phyloP scores from a whole-genome alignment of 148 eudicot species.

The Heliosperma pusillum region DNA sequence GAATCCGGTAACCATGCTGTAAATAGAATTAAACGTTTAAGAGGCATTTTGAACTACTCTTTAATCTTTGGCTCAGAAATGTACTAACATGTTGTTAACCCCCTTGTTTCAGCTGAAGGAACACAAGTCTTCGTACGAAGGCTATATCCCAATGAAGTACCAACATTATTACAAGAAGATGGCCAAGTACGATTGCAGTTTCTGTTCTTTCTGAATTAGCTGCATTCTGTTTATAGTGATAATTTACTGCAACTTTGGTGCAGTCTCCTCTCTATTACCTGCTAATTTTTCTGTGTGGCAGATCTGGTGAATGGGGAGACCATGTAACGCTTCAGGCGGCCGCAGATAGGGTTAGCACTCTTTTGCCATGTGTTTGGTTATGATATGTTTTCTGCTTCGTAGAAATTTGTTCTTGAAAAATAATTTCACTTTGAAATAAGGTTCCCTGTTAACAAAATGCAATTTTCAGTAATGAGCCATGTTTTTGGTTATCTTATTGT shows the following conservation, averaged over 20 bases:
- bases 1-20: too few species aligned
- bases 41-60: not conserved
- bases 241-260: not conserved
- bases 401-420: not conserved
- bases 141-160: slow-evolving; percentile 93
- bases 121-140: slow-evolving; percentile 53
- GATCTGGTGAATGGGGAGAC: slow-evolving; percentile 93
- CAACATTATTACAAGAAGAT: slow-evolving; percentile 85
- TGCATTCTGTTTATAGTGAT: slow-evolving; percentile 1
- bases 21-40: not conserved
- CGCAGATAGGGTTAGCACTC: slow-evolving; percentile 63
- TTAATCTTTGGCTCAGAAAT: slow-evolving; percentile 10
- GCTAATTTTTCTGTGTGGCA: slow-evolving; percentile 26
- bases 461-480: not conserved
- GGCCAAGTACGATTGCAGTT: slow-evolving; percentile 54
- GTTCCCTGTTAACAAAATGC: not conserved
- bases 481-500: not conserved
- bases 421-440: not conserved
- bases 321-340: slow-evolving; percentile 93
- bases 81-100: slow-evolving; percentile 9
- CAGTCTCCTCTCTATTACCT: not conserved
- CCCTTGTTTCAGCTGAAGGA: slow-evolving; percentile 61
- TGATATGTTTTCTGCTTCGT: not conserved
- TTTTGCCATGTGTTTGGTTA: not conserved
- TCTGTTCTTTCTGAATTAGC: slow-evolving; percentile 6